Evolutionary conservation across 805 yeast genomes (phyloP).

Genomic region (Candida ponderosae): DNA sequence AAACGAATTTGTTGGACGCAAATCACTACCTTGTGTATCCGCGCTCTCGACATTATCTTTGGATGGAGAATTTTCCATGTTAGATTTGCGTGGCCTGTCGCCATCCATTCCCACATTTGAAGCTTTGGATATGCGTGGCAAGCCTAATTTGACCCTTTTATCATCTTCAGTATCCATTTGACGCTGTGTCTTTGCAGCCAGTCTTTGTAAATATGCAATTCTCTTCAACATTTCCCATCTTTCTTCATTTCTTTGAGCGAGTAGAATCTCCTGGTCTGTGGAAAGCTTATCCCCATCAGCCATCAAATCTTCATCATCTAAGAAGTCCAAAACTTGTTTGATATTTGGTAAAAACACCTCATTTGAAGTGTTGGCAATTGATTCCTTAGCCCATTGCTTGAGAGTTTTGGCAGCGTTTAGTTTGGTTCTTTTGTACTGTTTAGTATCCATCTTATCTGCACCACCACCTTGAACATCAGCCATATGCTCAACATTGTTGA

Average conservation of each 20-base stretch:
- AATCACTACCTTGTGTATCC: too few relatives aligned
- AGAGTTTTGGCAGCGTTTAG: slow-evolving; percentile 48
- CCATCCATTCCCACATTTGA: too few relatives aligned
- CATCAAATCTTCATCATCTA: slow-evolving; percentile 33
- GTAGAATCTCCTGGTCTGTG: slow-evolving; percentile 28
- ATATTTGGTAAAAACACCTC: slow-evolving; percentile 46
- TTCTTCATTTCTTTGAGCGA: slow-evolving; percentile 40
- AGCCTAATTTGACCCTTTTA: slow-evolving; percentile 21
- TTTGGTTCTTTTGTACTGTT: slow-evolving; percentile 39
- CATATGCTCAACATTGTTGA: slow-evolving; percentile 54
- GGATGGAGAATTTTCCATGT: too few relatives aligned
- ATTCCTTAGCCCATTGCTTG: slow-evolving; percentile 44
- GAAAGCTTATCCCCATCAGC: slow-evolving; percentile 23
- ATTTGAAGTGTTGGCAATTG: slow-evolving; percentile 25
- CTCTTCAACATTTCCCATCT: slow-evolving; percentile 69
- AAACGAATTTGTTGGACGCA: too few relatives aligned
- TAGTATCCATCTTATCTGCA: slow-evolving; percentile 47
- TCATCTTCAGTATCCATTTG: slow-evolving; percentile 31
- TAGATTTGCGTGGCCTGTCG: too few relatives aligned
- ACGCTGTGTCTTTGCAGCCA: slow-evolving; percentile 42
- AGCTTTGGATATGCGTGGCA: too few relatives aligned
- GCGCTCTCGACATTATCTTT: too few relatives aligned
- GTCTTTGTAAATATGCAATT: slow-evolving; percentile 60
- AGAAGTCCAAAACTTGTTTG: slow-evolving; percentile 48
- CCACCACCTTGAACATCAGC: slow-evolving; percentile 77